Base-by-base conservation (phyloP, 371 early-diverging fungal species). In the Apophysomyces variabilis region DNA sequence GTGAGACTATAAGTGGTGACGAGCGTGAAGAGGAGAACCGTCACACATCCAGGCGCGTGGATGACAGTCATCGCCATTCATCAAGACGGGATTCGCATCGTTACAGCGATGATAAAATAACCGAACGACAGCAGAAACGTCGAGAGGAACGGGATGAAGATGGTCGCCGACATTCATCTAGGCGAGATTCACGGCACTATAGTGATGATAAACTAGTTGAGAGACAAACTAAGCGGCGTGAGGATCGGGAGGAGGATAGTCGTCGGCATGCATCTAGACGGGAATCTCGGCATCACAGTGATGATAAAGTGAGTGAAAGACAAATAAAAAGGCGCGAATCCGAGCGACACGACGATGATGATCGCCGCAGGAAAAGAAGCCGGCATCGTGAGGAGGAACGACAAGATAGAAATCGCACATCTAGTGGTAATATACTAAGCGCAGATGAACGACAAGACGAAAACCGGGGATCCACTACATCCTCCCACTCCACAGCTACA, bases 1-100 rank as follows among this genome's bases (percentile, higher is more conserved):
- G 70, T 4, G 70, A 70, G 54, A 70, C 66, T 5, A 63, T 70
- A 41, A 70, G 70, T 38, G 54, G 54, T 3, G 54, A 50, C 11
- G 54, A 50, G 11, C 54, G 54, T 16, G 54, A 16, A 21, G 54
- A 50, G 9, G 54, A 50, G n/a, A 50, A 21, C 21, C 54, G 54
- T 50, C 54, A 16, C 8, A 21, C 21, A 32, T 50, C 54, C 2
- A 50, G 54, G 54, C 54, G 54, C 16, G 54, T 21, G 21, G 21
- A 50, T 11, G 21, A 21, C 21, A 50, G 21, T 63, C 70, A 37
- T 66, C 70, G 11, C 62, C 70, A 36, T 62, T 21, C 70, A 14
- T 60, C 66, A 1, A 18, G 54, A 35, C 62, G 60, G 14, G 60
- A 41, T 59, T 50, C 62, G 26, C 46, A 12, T 8, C 61, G 7